Evolutionary conservation across 768 basidiomycete species (phyloP), one percentile per base, ranked within the genome.

Genomic region (Lactifluus echinatus): DNA sequence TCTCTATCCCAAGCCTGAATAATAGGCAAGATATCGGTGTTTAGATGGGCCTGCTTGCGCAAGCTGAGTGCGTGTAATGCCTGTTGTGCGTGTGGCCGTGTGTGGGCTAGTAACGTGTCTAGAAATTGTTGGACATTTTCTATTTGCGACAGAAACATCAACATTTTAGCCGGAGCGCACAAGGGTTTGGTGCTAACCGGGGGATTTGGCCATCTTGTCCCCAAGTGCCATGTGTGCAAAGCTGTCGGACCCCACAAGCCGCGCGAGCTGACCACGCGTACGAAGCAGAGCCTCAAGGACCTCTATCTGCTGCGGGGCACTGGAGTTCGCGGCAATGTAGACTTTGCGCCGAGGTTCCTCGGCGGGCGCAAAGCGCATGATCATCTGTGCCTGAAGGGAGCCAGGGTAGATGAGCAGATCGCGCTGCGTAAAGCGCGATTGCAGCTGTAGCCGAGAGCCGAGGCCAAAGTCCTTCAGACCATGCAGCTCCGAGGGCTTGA

Each of bases 1-100:
- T 97, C 94, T 63, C 93, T 80, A 71, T 98, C 96, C 96, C 96
- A 99, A n/a, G 93, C 85, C 62, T 95, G 81, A 50, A 98, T 81
- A 23, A 74, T 73, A 42, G 87, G 87, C 45, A 79, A 72, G 21
- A 76, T 71, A 0, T 76, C 72, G 1, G 82, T 75, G 21, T 74
- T 71, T 28, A 92, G 79, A 64, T 88, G 85, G 8, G 75, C 75
- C 68, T 89, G 85, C 74, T 98, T 98, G 62, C 79, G 82, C 63
- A 71, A 73, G 68, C 77, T 82, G 55, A 82, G 76, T 44, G 83
- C 76, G 37, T 77, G 77, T 36, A 98, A 72, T 43, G 94, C 94
- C 28, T 75, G 75, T 50, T 79, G 74, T 11, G 94, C 93, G 62
- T 83, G 79, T 2, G 91, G 86, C 45, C 79, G 78, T 23, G 93